Conservation (phyloP, 345 rosid species). For the Orychophragmus violaceus region DNA sequence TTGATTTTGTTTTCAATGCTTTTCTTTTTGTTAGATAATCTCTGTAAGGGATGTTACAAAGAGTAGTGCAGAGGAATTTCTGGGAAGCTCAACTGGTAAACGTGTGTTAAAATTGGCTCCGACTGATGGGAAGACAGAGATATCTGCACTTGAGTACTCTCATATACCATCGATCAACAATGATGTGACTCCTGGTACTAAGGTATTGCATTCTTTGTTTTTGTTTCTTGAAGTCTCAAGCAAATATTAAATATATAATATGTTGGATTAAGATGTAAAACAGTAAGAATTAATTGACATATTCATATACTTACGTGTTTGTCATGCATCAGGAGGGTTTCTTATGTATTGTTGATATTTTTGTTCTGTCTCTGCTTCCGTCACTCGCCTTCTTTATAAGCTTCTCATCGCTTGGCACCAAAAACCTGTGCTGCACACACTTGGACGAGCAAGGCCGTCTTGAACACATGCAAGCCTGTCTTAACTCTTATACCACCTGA, state of each 20-base stretch:
- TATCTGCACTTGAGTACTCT: slow-evolving; percentile 65
- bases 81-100: slow-evolving; percentile 42
- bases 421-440: no score
- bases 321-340: slow-evolving; percentile 7
- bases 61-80: slow-evolving; percentile 50
- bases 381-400: no score
- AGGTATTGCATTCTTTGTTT: slow-evolving; percentile 42
- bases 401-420: no score
- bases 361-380: background rate
- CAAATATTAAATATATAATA: background rate
- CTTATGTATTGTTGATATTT: background rate
- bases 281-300: background rate
- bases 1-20: background rate
- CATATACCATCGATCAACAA: slow-evolving; percentile 46
- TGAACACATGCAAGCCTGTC: no score
- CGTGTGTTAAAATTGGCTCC: slow-evolving; percentile 53
- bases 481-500: no score
- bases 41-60: slow-evolving; percentile 66
- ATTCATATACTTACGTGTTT: background rate
- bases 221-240: background rate
- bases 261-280: background rate
- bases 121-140: slow-evolving; percentile 70
- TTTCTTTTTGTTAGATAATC: slow-evolving; percentile 40
- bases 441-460: no score
- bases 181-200: slow-evolving; percentile 75